Percentiles rank a stretch among this genome's conserved stretches.
Conservation (phyloP, 2,329 filamentous ascomycete genomes). For the Didymella lethalis region DNA sequence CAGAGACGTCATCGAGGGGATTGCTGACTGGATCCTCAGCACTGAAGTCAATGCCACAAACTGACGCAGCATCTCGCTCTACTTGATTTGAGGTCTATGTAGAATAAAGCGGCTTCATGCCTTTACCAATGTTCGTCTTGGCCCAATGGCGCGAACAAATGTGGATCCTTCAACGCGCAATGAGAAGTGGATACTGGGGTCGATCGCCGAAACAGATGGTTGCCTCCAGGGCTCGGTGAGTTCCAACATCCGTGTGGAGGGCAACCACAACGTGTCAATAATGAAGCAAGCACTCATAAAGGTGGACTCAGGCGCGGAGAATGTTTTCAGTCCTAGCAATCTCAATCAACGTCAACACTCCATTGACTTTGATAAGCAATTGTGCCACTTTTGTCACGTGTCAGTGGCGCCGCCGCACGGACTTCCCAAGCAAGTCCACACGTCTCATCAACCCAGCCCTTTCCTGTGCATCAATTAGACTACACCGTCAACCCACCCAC, state of each 20-base stretch:
- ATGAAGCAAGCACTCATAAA: slow-evolving; percentile 29
- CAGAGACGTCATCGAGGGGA: neutral
- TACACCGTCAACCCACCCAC: slow-evolving; percentile 46
- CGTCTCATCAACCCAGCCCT: slow-evolving; percentile 51
- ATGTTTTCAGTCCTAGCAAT: slow-evolving; percentile 1
- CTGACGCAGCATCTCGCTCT: neutral
- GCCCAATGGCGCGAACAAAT: slow-evolving; percentile 25
- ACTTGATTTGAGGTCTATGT: neutral
- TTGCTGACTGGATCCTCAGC: neutral
- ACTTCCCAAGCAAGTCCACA: slow-evolving; percentile 32
- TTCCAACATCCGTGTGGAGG: slow-evolving; percentile 26
- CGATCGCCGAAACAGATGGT: slow-evolving; percentile 35
- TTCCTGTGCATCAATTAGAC: slow-evolving; percentile 52
- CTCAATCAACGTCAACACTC: slow-evolving; percentile 36
- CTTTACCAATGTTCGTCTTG: slow-evolving; percentile 4
- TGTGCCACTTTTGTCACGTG: slow-evolving; percentile 44
- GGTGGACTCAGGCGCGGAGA: slow-evolving; percentile 18
- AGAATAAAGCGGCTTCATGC: neutral
- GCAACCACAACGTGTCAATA: slow-evolving; percentile 47
- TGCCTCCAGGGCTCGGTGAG: slow-evolving; percentile 36
- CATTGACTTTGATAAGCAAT: slow-evolving; percentile 33
- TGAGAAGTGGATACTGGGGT: slow-evolving; percentile 37
- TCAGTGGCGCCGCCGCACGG: slow-evolving; percentile 35
- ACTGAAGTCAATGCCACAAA: neutral
- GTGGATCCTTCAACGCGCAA: slow-evolving; percentile 32